phyloP scores from a whole-genome alignment of 2,329 filamentous ascomycete genomes.

The Zymoseptoria passerinii region DNA sequence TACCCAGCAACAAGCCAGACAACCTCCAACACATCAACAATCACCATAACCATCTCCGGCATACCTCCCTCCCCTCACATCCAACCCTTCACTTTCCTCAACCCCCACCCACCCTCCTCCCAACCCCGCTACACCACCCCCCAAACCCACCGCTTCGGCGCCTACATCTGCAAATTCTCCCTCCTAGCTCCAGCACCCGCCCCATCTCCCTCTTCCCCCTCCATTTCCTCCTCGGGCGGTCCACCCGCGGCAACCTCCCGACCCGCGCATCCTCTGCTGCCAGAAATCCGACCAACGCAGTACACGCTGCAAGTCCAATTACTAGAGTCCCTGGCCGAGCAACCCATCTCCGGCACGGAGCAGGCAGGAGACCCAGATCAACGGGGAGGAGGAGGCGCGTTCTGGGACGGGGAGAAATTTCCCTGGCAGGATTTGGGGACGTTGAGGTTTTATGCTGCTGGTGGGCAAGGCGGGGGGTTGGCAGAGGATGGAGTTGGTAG shows the following conservation, averaged over 20 bases:
- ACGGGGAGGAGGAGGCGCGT: too few relatives aligned
- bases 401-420: conserved; percentile 42
- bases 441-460: conserved; percentile 13
- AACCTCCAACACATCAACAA: conserved; percentile 39
- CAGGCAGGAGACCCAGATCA: not conserved
- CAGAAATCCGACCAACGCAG: conserved; percentile 36
- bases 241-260: too few relatives aligned
- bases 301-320: conserved; percentile 42
- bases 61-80: conserved; percentile 23
- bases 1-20: conserved; percentile 31
- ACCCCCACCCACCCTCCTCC: conserved; percentile 32
- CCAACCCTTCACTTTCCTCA: conserved; percentile 30
- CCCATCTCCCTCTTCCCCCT: conserved; percentile 24
- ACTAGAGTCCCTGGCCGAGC: conserved; percentile 39
- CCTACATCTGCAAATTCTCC: conserved; percentile 41
- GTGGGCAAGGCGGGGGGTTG: not conserved
- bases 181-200: conserved; percentile 32
- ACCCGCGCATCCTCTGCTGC: conserved; percentile 26
- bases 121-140: conserved; percentile 38
- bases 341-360: conserved; percentile 35
- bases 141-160: conserved; percentile 41
- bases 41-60: conserved; percentile 26
- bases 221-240: conserved; percentile 34
- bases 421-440: conserved; percentile 41
- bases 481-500: not conserved